A percentile compares a stretch with the other conserved stretches of the same genome.
phyloP scores from a whole-genome alignment of 805 yeast genomes.

The Yamadazyma sp. region DNA sequence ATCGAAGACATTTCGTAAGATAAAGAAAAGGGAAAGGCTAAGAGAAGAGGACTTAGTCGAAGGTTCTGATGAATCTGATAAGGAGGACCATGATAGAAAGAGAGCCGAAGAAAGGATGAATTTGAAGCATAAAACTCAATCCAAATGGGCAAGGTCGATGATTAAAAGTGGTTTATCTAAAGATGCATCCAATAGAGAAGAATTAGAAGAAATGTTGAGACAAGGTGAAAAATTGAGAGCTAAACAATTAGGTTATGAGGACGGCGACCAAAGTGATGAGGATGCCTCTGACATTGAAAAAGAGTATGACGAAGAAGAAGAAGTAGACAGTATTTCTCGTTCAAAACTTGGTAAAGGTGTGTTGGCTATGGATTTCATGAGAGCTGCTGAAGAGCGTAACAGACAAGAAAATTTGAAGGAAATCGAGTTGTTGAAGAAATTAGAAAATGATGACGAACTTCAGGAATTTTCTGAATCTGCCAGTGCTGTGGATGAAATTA shows the following conservation, averaged over 20 bases:
- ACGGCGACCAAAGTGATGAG: constrained; percentile 53
- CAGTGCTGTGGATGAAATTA: constrained; percentile 46
- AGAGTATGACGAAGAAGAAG: constrained; percentile 38
- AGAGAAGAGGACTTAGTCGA: constrained; percentile 68
- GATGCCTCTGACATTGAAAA: constrained; percentile 48
- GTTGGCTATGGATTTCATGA: constrained; percentile 94
- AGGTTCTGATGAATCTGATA: constrained; percentile 51
- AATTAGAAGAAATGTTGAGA: constrained; percentile 90
- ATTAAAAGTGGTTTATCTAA: constrained; percentile 87
- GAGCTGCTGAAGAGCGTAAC: constrained; percentile 75
- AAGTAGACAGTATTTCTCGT: constrained; percentile 32
- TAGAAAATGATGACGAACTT: constrained; percentile 41
- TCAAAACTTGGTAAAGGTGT: constrained; percentile 78
- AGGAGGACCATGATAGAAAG: constrained; percentile 64
- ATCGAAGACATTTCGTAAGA: constrained; percentile 83
- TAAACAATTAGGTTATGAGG: constrained; percentile 68
- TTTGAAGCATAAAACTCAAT: constrained; percentile 81
- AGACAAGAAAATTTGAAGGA: constrained; percentile 57
- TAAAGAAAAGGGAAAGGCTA: constrained; percentile 79
- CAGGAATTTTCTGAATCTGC: constrained; percentile 38
- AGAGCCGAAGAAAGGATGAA: constrained; percentile 94
- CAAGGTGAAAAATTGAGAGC: constrained; percentile 77
- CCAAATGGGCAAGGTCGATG: constrained; percentile 90
- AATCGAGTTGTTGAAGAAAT: constrained; percentile 49
- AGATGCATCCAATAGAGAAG: constrained; percentile 79